Base-by-base conservation (phyloP, 1,284 basidiomycete genomes). In the Kalmanozyma brasiliensis region DNA sequence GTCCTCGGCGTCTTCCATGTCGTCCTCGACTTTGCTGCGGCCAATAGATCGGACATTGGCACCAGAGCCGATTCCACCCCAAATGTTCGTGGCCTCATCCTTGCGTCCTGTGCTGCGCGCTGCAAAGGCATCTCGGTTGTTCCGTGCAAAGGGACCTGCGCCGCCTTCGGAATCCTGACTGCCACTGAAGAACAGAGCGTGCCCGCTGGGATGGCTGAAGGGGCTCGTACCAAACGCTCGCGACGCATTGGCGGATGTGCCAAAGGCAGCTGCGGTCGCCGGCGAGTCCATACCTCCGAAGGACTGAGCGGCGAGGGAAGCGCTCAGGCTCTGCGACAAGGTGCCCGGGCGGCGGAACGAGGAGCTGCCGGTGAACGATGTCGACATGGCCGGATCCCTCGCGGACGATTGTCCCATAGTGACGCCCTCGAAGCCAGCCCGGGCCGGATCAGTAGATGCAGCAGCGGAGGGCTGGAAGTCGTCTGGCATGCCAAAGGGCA, bases 401-500 rank as follows among this genome's bases (percentile, higher is more conserved):
- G 19, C 34, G 9, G 35, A n/a, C 16, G 17, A 33, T 19, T 38
- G 24, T 3, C 45, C 45, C 16, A 33, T n/a, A 10, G 32, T 36
- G 49, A 48, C 41, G 22, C 59, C 48, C 22, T 66, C 63, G 11
- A 61, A 61, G 6, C 58, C 59, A 20, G 55, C 57, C 3, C 58
- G 52, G 8, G 32, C 53, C 16, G 56, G 44, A 32, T 61, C 52
- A 17, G 37, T 35, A 16, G 52, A 47, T n/a, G 38, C 24, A 11
- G 49, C 42, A n/a, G 45, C 23, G 0, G 52, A 36, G 4, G 56
- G 30, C 19, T 77, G 71, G 23, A 82, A 78, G 61, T 88, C 87
- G 58, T 88, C 87, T 10, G 86, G 85, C 43, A 87, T 84, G 74
- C 87, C 87, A 62, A 90, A 90, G 0, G 88, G 87, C 69, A 93